phyloP scores from a whole-genome alignment of 176 grass and related monocot species.

The Melocanna baccifera region DNA sequence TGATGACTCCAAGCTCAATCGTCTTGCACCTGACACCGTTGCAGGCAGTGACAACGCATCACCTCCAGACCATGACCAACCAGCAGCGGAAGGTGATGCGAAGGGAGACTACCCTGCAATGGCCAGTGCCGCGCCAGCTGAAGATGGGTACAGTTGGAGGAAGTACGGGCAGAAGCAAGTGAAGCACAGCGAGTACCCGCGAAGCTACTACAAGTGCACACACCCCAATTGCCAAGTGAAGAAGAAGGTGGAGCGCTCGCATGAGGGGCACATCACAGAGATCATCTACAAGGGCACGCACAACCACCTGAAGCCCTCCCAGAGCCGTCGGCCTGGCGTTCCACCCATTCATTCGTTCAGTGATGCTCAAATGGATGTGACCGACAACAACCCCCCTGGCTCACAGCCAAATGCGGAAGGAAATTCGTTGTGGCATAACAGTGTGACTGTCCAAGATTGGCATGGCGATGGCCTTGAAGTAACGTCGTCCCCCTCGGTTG shows the following conservation, averaged over 20 bases:
- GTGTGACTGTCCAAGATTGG: slow-evolving; percentile 19
- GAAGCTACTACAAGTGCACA: slow-evolving; percentile 98
- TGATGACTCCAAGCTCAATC: slow-evolving; percentile 23
- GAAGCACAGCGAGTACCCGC: slow-evolving; percentile 88
- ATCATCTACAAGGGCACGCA: slow-evolving; percentile 93
- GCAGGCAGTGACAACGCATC: slow-evolving; percentile 10
- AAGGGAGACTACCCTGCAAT: slow-evolving; percentile 27
- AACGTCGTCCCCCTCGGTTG: slow-evolving; percentile 25
- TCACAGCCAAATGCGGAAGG: neutral
- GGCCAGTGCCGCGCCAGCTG: slow-evolving; percentile 30
- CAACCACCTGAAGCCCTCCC: slow-evolving; percentile 55
- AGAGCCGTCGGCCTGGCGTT: slow-evolving; percentile 23
- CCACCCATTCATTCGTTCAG: slow-evolving; percentile 15
- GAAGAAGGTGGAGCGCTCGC: slow-evolving; percentile 94
- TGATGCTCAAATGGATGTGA: slow-evolving; percentile 13
- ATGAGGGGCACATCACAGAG: slow-evolving; percentile 80
- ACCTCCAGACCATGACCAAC: slow-evolving; percentile 17
- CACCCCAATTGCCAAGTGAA: slow-evolving; percentile 76
- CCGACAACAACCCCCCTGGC: neutral
- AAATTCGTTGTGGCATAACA: slow-evolving; percentile 2
- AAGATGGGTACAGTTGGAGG: slow-evolving; percentile 94
- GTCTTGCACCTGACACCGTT: neutral
- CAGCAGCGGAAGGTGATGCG: neutral
- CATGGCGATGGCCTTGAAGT: slow-evolving; percentile 29
- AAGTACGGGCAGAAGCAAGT: slow-evolving; percentile 99